These are phyloP conservation scores for Yamadazyma akitaensis DNA, from an alignment of 805 yeast genomes.

Conservation along the genomic window DNA sequence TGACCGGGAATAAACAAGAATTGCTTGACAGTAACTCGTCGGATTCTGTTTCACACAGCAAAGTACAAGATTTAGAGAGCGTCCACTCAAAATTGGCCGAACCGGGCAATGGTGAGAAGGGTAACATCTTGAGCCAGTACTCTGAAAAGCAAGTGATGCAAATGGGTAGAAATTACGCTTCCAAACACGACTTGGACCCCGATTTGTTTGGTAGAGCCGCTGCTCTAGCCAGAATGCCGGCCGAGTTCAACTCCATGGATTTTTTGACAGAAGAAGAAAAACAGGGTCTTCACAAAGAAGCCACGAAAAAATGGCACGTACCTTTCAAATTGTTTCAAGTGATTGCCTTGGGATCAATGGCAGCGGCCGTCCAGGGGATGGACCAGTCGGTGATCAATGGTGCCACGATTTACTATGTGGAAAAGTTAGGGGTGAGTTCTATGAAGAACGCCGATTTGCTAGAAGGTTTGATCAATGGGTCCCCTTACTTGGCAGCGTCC, in stretches of 20 bases:
- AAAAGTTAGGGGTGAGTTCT: slow-evolving; percentile 45
- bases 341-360: slow-evolving; percentile 59
- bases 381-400: slow-evolving; percentile 71
- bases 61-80: slow-evolving; percentile 11
- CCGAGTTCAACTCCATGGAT: slow-evolving; percentile 52
- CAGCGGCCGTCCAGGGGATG: slow-evolving; percentile 75
- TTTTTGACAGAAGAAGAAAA: slow-evolving; percentile 45
- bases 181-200: slow-evolving; percentile 50
- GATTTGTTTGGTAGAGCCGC: slow-evolving; percentile 63
- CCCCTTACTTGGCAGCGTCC: slow-evolving; percentile 63
- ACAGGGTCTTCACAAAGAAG: slow-evolving; percentile 47
- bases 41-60: slow-evolving; percentile 5
- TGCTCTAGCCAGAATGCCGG: slow-evolving; percentile 54
- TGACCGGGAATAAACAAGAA: neutral
- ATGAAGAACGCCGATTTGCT: slow-evolving; percentile 50
- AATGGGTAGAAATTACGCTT: slow-evolving; percentile 68
- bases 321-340: slow-evolving; percentile 50
- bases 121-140: slow-evolving; percentile 54
- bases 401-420: slow-evolving; percentile 61
- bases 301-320: slow-evolving; percentile 40
- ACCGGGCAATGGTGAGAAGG: slow-evolving; percentile 19
- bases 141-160: slow-evolving; percentile 62
- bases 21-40: slow-evolving; percentile 8
- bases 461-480: slow-evolving; percentile 61
- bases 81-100: slow-evolving; percentile 17